Evolutionary conservation across 139 green algal species (phyloP).

Genomic region (Tetraselmis chui): DNA sequence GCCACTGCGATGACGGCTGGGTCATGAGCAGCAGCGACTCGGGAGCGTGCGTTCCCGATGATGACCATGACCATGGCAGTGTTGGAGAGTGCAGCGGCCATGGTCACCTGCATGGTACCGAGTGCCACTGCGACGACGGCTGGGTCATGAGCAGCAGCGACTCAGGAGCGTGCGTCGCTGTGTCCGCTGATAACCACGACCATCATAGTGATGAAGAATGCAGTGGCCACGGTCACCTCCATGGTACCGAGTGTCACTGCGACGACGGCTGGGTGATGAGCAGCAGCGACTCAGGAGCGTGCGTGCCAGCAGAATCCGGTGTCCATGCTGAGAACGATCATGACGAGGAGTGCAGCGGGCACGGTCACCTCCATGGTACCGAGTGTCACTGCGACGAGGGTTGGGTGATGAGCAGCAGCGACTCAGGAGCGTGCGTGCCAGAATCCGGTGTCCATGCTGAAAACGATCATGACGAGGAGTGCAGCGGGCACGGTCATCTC

Average conservation of each 20-base stretch:
- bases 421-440: neutral
- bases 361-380: neutral
- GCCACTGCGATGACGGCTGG: neutral
- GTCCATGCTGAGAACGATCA: no score
- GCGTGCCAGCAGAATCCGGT: no score
- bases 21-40: neutral
- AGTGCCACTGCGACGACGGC: neutral
- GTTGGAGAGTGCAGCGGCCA: neutral
- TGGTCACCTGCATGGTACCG: neutral
- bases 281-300: no score
- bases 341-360: no score
- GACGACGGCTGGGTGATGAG: no score
- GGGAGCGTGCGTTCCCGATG: neutral
- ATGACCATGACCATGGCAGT: neutral
- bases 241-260: no score
- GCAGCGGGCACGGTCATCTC: neutral
- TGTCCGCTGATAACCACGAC: no score
- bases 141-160: neutral
- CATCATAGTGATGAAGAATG: no score
- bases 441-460: neutral
- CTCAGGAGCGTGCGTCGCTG: no score
- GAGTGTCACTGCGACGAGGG: neutral
- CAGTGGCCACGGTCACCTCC: no score
- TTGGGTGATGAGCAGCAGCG: neutral
- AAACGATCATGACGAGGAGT: neutral